Base-by-base conservation (phyloP, 2,329 filamentous ascomycete genomes). In the Arthrocladium fulminans region DNA sequence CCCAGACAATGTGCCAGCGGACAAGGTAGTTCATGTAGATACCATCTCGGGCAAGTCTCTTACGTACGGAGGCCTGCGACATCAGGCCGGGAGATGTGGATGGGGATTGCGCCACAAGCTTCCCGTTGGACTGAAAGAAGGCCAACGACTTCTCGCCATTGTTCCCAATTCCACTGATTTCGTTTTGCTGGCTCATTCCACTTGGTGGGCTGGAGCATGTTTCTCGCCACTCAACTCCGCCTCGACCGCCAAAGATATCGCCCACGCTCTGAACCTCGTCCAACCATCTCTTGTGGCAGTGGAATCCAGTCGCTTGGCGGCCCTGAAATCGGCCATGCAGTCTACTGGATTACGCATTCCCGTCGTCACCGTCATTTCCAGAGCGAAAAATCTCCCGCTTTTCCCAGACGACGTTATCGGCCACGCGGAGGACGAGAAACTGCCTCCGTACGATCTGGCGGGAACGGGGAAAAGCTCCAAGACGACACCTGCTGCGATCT, bases 101-200 rank as follows among this genome's bases (percentile, higher is more conserved):
- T n/a, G n/a, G n/a, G n/a, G n/a, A n/a, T n/a, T n/a, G n/a, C n/a
- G n/a, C n/a, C n/a, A n/a, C n/a, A n/a, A n/a, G n/a, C n/a, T n/a
- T n/a, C n/a, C n/a, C n/a, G n/a, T n/a, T n/a, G n/a, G n/a, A n/a
- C n/a, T n/a, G n/a, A n/a, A n/a, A n/a, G n/a, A n/a, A n/a, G n/a
- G n/a, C n/a, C n/a, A n/a, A n/a, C n/a, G n/a, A n/a, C n/a, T n/a
- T n/a, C n/a, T n/a, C n/a, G n/a, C n/a, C 23, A 48, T 60, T 24
- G 57, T 60, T 6, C 53, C 54, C 10, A 61, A 61, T 44, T 59
- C 57, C 56, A 60, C 55, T 48, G 59, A 59, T 13, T 61, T 60
- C 47, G 51, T 60, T 19, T 39, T 56, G 46, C 50, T 61, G 10
- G 56, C 57, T 34, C 59, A 61, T 54, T 54, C 59, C 29, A 59